Base-by-base conservation (phyloP, 129 eudicot genomes). In the Flaveria robusta region DNA sequence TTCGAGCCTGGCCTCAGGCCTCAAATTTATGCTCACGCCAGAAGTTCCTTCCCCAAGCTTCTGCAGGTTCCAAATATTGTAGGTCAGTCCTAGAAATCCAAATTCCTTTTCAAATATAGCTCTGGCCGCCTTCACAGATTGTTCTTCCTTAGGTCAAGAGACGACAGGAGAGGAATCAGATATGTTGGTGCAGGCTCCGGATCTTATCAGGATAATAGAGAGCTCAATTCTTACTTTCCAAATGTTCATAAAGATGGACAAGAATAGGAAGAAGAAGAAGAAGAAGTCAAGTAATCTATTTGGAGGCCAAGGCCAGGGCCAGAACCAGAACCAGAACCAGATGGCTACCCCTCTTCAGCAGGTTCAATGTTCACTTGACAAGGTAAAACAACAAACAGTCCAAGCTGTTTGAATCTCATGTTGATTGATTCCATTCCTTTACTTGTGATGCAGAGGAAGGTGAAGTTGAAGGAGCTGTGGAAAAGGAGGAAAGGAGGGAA, bases 51-150 rank as follows among this genome's bases (percentile, higher is more conserved):
- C 74, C 90, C 97, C 27, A 87, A 87, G 72, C 84, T 94, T 71
- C 89, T 94, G 24, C 99, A 94, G 74, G 96, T 91, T 83, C 99
- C 99, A 18, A 94, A 87, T 67, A 81, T 94, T 77, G 78, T 80
- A 86, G 97, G 99, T 92, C 71, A 71, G 39, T 34, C 39, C 39
- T 7, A 5, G 39, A 34, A 34, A 34, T 0, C 7, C 39, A 34
- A 2, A 1, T 23, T 58, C 16, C 23, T 58, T 23, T 20, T 58
- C 7, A 58, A 1, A 47, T 43, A 9, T 9, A 3, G 47, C 47
- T 10, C 47, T 43, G 47, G 47, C 47, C 9, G 13, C 18, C 52
- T 47, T 47, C 24, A 52, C 59, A 52, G n/a, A 5, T 13, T 52
- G 26, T 18, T 52, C 9, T 19, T 58, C 3, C 52, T 50, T 80